Percentiles rank a stretch among this genome's conserved stretches.
These are phyloP conservation scores for Allomyces arbusculus DNA, from an alignment of 192 early-diverging fungal genomes.

Conservation along the genomic window DNA sequence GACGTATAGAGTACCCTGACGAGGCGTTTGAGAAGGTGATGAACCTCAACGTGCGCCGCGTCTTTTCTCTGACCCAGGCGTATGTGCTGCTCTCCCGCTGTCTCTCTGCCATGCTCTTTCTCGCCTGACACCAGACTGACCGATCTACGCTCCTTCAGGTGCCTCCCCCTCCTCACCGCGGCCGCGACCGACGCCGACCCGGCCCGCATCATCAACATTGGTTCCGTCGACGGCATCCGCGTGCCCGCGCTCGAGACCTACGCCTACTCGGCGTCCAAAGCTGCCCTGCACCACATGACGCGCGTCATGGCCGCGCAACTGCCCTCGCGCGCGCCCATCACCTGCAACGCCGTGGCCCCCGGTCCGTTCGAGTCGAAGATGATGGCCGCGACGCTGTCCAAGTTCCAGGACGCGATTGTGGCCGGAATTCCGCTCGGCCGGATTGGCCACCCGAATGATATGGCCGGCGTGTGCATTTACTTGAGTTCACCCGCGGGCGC, in stretches of 20 bases:
- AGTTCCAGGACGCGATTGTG: conserved; percentile 28
- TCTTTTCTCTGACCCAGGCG: conserved; percentile 59
- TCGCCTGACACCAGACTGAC: not conserved
- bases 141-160: conserved; percentile 2
- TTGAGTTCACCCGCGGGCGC: conserved; percentile 49
- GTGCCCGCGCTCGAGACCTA: conserved; percentile 29
- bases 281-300: conserved; percentile 54
- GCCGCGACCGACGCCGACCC: conserved; percentile 30
- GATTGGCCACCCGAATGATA: conserved; percentile 64
- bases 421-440: conserved; percentile 40
- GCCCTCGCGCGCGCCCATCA: conserved; percentile 25
- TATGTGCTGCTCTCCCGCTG: conserved; percentile 8
- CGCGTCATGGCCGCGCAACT: conserved; percentile 40
- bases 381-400: conserved; percentile 43
- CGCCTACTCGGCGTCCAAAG: conserved; percentile 63
- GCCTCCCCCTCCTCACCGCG: conserved; percentile 45
- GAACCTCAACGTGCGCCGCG: conserved; percentile 63
- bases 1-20: conserved; percentile 23
- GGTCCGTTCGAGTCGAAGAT: conserved; percentile 57
- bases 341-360: conserved; percentile 48
- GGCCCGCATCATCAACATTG: conserved; percentile 77
- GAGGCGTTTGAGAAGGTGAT: conserved; percentile 51
- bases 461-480: conserved; percentile 69
- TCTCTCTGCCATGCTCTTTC: too few relatives aligned
- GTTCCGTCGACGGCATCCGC: conserved; percentile 44